Percentiles rank a stretch among this genome's conserved stretches.
phyloP scores from a whole-genome alignment of 2,329 filamentous ascomycete species.

The Hirsutella minnesotensis region DNA sequence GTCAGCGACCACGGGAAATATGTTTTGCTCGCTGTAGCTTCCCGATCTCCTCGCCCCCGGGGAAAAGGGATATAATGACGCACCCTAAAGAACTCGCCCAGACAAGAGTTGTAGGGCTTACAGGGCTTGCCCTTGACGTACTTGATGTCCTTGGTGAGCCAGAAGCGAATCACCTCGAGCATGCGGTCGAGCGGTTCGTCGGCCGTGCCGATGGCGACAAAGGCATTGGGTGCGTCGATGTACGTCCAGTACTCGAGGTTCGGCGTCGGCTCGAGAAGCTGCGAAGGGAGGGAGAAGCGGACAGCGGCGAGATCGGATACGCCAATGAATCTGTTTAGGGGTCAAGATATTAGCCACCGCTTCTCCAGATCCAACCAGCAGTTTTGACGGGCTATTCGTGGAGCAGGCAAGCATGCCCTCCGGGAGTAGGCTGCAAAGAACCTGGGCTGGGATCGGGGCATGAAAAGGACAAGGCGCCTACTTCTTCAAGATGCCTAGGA shows the following conservation, averaged over 20 bases:
- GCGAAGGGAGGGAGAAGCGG: slow-evolving; percentile 89
- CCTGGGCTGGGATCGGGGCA: not conserved
- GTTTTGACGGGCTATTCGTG: no score
- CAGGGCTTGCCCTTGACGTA: slow-evolving; percentile 97
- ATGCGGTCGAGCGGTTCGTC: slow-evolving; percentile 87
- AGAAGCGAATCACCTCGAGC: slow-evolving; percentile 89
- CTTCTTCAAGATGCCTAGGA: slow-evolving; percentile 80
- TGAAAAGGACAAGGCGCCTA: slow-evolving; percentile 31
- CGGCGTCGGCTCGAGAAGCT: slow-evolving; percentile 88
- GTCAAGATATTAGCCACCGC: slow-evolving; percentile 4
- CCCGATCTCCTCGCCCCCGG: not conserved
- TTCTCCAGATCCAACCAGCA: no score
- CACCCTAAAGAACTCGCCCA: slow-evolving; percentile 95
- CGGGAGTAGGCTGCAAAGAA: no score
- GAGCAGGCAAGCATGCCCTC: no score
- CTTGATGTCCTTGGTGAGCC: slow-evolving; percentile 98
- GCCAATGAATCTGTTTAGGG: slow-evolving; percentile 66
- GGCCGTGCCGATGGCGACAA: slow-evolving; percentile 71
- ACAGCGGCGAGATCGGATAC: slow-evolving; percentile 92
- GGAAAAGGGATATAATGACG: slow-evolving; percentile 14
- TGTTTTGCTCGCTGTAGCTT: not conserved
- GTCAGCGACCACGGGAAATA: not conserved
- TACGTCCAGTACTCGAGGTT: slow-evolving; percentile 99
- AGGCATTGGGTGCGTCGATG: slow-evolving; percentile 86
- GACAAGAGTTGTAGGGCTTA: slow-evolving; percentile 95